Evolutionary conservation across 2,329 filamentous ascomycete species (phyloP).

Genomic region (Phyllosticta paracitricarpa): DNA sequence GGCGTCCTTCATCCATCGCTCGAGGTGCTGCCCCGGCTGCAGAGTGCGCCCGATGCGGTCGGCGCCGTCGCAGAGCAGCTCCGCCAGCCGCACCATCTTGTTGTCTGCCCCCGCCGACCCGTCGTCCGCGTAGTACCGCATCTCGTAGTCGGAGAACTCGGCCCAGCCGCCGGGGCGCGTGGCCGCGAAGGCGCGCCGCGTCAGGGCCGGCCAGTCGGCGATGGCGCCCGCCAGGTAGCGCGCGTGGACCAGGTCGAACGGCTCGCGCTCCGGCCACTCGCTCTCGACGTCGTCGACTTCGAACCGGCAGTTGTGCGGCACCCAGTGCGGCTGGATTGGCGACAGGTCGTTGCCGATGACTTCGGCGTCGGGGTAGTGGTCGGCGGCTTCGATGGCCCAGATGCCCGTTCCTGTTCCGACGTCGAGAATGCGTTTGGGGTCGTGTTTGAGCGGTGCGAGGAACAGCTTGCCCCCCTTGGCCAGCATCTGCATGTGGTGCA

Average conservation of each 20-base stretch:
- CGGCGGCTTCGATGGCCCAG: slow-evolving; percentile 20
- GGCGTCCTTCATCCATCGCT: slow-evolving; percentile 29
- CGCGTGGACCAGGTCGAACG: slow-evolving; percentile 23
- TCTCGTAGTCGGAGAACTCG: slow-evolving; percentile 16
- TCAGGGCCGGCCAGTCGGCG: slow-evolving; percentile 21
- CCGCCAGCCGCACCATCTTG: slow-evolving; percentile 1
- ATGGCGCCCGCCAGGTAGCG: slow-evolving; percentile 23
- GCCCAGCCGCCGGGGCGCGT: slow-evolving; percentile 12
- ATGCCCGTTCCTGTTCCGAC: slow-evolving; percentile 18
- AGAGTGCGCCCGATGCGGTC: slow-evolving; percentile 24
- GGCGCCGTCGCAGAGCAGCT: not conserved
- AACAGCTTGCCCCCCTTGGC: slow-evolving; percentile 11
- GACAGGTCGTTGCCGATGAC: slow-evolving; percentile 36
- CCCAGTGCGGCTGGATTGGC: slow-evolving; percentile 40
- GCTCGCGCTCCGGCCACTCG: slow-evolving; percentile 18
- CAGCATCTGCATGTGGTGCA: not conserved
- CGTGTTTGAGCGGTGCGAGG: slow-evolving; percentile 13
- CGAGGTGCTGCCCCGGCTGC: slow-evolving; percentile 28
- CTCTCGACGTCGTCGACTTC: slow-evolving; percentile 31
- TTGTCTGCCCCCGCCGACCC: slow-evolving; percentile 12
- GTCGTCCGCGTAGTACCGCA: slow-evolving; percentile 15
- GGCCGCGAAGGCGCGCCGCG: slow-evolving; percentile 6
- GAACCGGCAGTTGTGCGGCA: slow-evolving; percentile 47
- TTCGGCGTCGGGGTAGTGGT: slow-evolving; percentile 21
- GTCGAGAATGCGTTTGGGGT: slow-evolving; percentile 15